phyloP scores from a whole-genome alignment of 768 basidiomycete genomes.

The Suillus plorans region DNA sequence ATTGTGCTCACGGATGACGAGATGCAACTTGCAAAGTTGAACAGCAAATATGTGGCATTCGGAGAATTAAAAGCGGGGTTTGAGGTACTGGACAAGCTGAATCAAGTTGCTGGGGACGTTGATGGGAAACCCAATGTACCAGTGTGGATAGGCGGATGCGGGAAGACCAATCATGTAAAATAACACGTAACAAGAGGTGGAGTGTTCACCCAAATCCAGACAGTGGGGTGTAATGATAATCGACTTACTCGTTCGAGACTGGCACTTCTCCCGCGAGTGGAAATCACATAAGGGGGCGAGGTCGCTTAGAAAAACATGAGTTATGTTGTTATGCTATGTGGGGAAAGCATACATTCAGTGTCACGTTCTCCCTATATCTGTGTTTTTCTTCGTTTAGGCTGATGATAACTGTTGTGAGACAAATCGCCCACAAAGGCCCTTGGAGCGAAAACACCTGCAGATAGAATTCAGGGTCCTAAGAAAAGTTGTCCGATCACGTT shows the following conservation, averaged over 20 bases:
- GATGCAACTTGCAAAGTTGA: constrained; percentile 41
- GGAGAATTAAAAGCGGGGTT: constrained; percentile 35
- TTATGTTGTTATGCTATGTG: background rate
- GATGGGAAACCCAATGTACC: constrained; percentile 35
- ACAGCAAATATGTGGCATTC: constrained; percentile 50
- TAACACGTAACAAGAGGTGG: background rate
- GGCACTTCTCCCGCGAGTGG: background rate
- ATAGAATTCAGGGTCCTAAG: background rate
- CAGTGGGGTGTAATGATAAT: background rate
- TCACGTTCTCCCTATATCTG: background rate
- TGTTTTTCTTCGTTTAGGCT: background rate
- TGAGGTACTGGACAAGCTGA: constrained; percentile 35
- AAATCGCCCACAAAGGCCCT: background rate
- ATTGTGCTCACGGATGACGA: constrained; percentile 45
- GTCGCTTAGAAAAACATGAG: background rate
- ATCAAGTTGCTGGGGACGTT: constrained; percentile 31
- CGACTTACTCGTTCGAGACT: background rate
- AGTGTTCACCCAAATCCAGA: background rate
- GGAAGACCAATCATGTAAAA: constrained; percentile 13
- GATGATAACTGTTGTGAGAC: background rate
- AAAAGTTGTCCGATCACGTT: background rate
- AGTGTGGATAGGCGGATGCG: constrained; percentile 47
- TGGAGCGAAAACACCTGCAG: background rate
- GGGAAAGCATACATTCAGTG: background rate
- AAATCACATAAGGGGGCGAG: background rate